phyloP scores from a whole-genome alignment of 306 rosid genomes.

The Comarum palustre region DNA sequence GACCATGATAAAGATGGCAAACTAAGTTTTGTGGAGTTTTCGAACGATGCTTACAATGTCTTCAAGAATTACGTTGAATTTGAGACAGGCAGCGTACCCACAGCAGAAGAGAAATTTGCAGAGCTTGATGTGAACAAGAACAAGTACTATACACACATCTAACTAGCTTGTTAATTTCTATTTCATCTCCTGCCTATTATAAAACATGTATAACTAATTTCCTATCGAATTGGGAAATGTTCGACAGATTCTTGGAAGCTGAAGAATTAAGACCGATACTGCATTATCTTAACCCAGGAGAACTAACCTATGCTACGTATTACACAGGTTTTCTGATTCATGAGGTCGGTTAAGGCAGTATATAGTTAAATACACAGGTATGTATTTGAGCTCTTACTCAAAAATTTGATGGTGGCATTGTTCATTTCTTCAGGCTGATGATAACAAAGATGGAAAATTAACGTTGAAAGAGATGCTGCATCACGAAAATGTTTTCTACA shows the following conservation, averaged over 20 bases:
- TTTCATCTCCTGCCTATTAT: not conserved
- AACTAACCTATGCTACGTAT: conserved; percentile 57
- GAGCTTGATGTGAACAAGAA: conserved; percentile 68
- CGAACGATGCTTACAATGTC: conserved; percentile 32
- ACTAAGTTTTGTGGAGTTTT: conserved; percentile 52
- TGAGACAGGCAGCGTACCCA: conserved; percentile 44
- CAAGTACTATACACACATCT: conserved; percentile 33
- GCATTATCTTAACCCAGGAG: conserved; percentile 67
- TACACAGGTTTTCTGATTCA: conserved; percentile 50
- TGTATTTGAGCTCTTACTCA: not conserved
- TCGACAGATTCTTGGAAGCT: conserved; percentile 44
- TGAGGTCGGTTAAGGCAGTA: conserved; percentile 39
- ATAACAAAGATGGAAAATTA: conserved; percentile 49
- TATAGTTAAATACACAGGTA: too few species aligned
- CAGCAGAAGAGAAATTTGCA: conserved; percentile 40
- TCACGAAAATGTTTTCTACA: conserved; percentile 53
- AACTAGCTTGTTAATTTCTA: not conserved
- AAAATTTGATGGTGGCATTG: not conserved
- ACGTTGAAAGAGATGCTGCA: conserved; percentile 62
- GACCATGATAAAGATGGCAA: conserved; percentile 55
- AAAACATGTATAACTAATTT: not conserved
- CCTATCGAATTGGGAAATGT: not conserved
- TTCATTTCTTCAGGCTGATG: conserved; percentile 63
- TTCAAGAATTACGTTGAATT: conserved; percentile 52
- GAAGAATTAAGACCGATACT: conserved; percentile 64